phyloP scores from a whole-genome alignment of 257 asterid species.

The Nyctanthes arbortristis region DNA sequence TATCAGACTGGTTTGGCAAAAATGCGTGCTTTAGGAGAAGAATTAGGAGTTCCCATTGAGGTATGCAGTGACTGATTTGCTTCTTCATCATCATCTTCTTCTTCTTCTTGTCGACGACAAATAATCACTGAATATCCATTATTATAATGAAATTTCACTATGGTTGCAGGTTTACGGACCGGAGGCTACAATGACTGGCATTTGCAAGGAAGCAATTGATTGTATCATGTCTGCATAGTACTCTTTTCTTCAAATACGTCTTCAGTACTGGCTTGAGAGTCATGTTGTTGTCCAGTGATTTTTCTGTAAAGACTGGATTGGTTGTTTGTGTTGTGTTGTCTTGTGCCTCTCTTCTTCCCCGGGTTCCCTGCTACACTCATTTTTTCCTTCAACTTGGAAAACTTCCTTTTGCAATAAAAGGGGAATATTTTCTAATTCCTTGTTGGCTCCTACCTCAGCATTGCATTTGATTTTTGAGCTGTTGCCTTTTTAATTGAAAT shows the following conservation, averaged over 20 bases:
- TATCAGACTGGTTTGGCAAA: slow-evolving; percentile 82
- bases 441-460: background rate
- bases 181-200: slow-evolving; percentile 93
- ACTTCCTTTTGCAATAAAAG: background rate
- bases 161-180: slow-evolving; percentile 73
- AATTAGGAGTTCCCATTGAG: slow-evolving; percentile 81
- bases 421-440: background rate
- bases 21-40: slow-evolving; percentile 83
- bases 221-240: slow-evolving; percentile 65
- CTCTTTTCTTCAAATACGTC: background rate
- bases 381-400: background rate
- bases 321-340: background rate
- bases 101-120: background rate
- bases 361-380: background rate
- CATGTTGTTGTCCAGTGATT: background rate
- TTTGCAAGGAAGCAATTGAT: slow-evolving; percentile 80
- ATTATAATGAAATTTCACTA: background rate
- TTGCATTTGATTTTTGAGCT: background rate
- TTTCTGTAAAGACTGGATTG: background rate
- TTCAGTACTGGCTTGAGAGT: background rate
- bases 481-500: too few relatives aligned
- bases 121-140: background rate
- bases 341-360: background rate
- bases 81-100: background rate
- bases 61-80: slow-evolving; percentile 35